Base-by-base conservation (phyloP, 1,139 yeast species). In the Saccharomycopsis hybrid region DNA sequence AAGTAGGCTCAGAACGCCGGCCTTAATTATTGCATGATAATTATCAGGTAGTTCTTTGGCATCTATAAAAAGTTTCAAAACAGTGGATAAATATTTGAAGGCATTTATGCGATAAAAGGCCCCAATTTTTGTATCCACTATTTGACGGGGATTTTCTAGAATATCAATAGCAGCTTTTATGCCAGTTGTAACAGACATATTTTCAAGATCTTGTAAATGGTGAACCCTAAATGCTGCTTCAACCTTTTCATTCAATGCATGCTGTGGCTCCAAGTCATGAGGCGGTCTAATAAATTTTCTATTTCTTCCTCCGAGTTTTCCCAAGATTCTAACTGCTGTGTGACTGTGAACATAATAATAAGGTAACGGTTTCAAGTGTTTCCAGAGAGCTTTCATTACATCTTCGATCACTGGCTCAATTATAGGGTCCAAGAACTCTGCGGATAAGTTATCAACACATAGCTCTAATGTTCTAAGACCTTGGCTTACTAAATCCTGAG, bases 401-500 rank as follows among this genome's bases (percentile, higher is more conserved):
- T 92, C 97, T 53, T 86, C 94, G 55, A 90, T 80, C 1, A 89
- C 97, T 0, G 98, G 97, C 60, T 89, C 97, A 55, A 94, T 81
- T 63, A 92, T 88, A 1, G 98, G 98, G 60, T 94, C 98, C 64
- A 94, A 89, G 65, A 89, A 94, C 60, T 90, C 96, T 0, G 97
- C 95, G 0, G 97, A 92, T 53, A 94, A 70, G 59, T 94, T 94
- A 61, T 94, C 99, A 30, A 94, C 96, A 62, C 98, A 92, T n/a
- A 92, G 73, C 61, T 94, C 99, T 53, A 94, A 76, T 0, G 97
- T 92, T 56, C 97, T 75, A 56, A 94, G 71, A 42, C 98, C 98
- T 67, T 92, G 98, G 52, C 92, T 82, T 1, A 90, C 95, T 48
- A 92, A 75, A 57, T 94, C 99, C 55, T 85, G 96, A 1, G 90